These are phyloP conservation scores for Thelephora aurantiotincta DNA, from an alignment of 768 basidiomycete species.

Conservation along the genomic window DNA sequence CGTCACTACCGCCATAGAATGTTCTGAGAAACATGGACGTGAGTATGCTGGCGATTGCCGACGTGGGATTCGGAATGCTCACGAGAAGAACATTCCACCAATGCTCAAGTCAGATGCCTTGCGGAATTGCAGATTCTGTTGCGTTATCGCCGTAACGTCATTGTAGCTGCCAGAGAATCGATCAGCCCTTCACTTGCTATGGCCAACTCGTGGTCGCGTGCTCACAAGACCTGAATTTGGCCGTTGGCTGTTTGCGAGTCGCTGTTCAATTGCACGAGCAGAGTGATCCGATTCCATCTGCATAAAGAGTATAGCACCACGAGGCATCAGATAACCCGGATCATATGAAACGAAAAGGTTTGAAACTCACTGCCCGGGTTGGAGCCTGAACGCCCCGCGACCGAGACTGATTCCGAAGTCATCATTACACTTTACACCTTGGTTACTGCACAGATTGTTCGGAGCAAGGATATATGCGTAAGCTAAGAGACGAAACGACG, in stretches of 20 bases:
- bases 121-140: conserved; percentile 52
- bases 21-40: neutral
- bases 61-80: conserved; percentile 13
- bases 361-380: conserved; percentile 41
- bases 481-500: conserved; percentile 36
- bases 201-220: conserved; percentile 4
- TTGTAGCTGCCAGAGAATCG: conserved; percentile 39
- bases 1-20: conserved; percentile 35
- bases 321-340: neutral
- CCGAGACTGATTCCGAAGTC: conserved; percentile 62
- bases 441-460: conserved; percentile 41
- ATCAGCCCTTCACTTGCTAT: neutral
- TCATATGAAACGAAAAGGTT: conserved; percentile 1
- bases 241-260: conserved; percentile 62
- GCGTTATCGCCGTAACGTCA: conserved; percentile 43
- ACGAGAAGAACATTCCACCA: conserved; percentile 74
- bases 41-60: neutral
- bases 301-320: neutral
- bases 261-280: conserved; percentile 68
- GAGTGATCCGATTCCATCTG: conserved; percentile 60
- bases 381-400: conserved; percentile 52
- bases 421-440: conserved; percentile 54
- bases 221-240: conserved; percentile 54
- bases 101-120: conserved; percentile 33
- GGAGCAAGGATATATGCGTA: conserved; percentile 69